Percentiles rank a stretch among this genome's conserved stretches.
Evolutionary conservation across 2,329 filamentous ascomycete genomes (phyloP).

Genomic region (Nemania sp.): DNA sequence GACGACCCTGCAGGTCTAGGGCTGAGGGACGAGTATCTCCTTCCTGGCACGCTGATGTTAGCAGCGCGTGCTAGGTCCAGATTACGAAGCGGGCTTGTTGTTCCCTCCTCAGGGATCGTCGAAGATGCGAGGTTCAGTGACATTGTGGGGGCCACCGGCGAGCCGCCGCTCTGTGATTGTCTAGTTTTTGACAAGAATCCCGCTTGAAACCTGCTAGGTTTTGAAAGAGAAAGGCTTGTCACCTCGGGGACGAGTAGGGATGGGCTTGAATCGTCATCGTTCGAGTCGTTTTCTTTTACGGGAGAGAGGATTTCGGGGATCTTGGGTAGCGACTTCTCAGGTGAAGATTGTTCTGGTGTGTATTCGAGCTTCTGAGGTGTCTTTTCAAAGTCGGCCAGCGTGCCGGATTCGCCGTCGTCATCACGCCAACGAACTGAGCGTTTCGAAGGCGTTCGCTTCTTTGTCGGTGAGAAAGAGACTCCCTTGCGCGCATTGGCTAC

Average conservation of each 20-base stretch:
- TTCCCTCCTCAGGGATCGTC: conserved; percentile 64
- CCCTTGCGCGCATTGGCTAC: conserved; percentile 73
- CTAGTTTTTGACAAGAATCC: conserved; percentile 79
- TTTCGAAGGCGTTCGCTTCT: conserved; percentile 77
- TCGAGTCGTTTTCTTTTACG: conserved; percentile 65
- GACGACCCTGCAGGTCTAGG: conserved; percentile 43
- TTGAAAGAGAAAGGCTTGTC: conserved; percentile 56
- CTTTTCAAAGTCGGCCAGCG: conserved; percentile 89
- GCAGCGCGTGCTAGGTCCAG: conserved; percentile 62
- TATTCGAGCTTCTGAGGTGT: conserved; percentile 79
- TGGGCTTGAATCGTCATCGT: conserved; percentile 68
- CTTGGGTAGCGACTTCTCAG: conserved; percentile 61
- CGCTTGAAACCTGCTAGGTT: conserved; percentile 84
- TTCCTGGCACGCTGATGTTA: conserved; percentile 63
- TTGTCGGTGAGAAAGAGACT: conserved; percentile 84
- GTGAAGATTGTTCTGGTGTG: conserved; percentile 66
- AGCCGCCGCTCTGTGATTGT: conserved; percentile 62
- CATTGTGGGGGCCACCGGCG: conserved; percentile 70
- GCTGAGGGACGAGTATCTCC: conserved; percentile 50
- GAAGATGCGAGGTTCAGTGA: conserved; percentile 70
- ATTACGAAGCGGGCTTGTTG: conserved; percentile 60
- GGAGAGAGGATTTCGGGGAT: conserved; percentile 66
- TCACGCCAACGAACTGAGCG: conserved; percentile 92
- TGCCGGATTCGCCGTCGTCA: conserved; percentile 84
- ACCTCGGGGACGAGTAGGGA: conserved; percentile 67